Evolutionary conservation across 2,329 filamentous ascomycete species (phyloP), one percentile per base, ranked within the genome.

Genomic region (Ceratocystis ficicola): DNA sequence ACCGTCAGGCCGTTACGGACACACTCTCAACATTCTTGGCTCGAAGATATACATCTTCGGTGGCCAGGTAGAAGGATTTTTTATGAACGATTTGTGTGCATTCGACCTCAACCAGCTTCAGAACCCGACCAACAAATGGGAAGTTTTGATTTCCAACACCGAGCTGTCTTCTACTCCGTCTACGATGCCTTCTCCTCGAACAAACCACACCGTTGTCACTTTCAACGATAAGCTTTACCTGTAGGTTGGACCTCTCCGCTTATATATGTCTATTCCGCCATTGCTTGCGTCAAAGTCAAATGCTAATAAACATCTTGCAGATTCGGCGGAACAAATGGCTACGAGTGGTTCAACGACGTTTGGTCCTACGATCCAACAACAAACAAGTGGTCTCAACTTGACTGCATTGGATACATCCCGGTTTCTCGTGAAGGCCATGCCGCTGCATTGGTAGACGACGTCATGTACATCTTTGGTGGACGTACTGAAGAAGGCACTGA

Each of bases 381-480:
- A 59, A 96, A 96, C 74, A 78, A 82, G 66, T 99, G 94, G 94
- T 78, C 85, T 8, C 88, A 95, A 73, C 81, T 96, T 66, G 93
- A 97, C 72, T 99, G 94, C 74, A 96, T 97, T 72, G 94, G 94
- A 44, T 99, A 96, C 75, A 97, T 99, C 68, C 94, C 95, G 1
- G 87, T 91, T 1, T 87, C 93, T 20, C 85, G 94, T 68, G 94
- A 99, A 79, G 94, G 94, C 2, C 94, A 99, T 74, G 92, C 95
- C 12, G 90, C 94, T 15, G 87, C 93, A 3, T 80, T 99, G 22
- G 92, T 99, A 55, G 90, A 94, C 74, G 94, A 99, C 73, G 94
- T 96, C 68, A 99, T 99, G 95, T 99, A 99, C 77, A 86, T 99
- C 68, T 99, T 99, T 74, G 95, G 95, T 70, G 94, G 94, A 57